Evolutionary conservation across 73 alveolate species (phyloP).

Genomic region (Tetrahymena thermophila): DNA sequence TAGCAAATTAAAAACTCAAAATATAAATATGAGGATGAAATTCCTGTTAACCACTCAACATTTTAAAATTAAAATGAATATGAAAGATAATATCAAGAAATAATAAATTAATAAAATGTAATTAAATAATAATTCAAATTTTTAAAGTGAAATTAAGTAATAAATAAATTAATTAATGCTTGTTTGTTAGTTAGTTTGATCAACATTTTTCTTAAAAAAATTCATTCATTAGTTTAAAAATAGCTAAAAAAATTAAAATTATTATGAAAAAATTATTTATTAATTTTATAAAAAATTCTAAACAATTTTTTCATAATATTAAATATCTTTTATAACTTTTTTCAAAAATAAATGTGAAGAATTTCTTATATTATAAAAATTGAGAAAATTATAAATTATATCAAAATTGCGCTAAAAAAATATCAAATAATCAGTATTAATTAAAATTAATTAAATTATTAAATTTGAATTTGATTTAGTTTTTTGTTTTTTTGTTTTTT

Average conservation of each 20-base stretch:
- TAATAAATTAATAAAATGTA: neutral
- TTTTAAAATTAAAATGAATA: neutral
- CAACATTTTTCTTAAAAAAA: too few species aligned
- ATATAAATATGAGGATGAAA: neutral
- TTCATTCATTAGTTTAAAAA: too few species aligned
- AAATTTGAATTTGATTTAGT: neutral
- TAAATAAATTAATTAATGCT: too few species aligned
- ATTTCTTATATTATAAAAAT: too few species aligned
- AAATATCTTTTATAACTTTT: too few species aligned
- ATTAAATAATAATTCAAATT: neutral
- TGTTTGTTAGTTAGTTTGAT: too few species aligned
- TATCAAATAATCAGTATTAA: neutral
- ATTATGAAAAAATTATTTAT: too few species aligned
- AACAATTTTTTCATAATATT: too few species aligned
- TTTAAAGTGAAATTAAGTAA: neutral
- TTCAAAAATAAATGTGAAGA: too few species aligned
- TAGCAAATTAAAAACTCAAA: neutral
- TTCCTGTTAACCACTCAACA: neutral
- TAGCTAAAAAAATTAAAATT: too few species aligned
- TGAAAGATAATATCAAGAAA: neutral
- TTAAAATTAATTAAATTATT: neutral
- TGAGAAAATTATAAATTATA: neutral
- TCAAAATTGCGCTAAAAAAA: neutral
- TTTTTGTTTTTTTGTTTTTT: neutral
- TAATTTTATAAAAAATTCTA: too few species aligned